phyloP scores from a whole-genome alignment of 768 basidiomycete genomes.

The Mycena amicta region DNA sequence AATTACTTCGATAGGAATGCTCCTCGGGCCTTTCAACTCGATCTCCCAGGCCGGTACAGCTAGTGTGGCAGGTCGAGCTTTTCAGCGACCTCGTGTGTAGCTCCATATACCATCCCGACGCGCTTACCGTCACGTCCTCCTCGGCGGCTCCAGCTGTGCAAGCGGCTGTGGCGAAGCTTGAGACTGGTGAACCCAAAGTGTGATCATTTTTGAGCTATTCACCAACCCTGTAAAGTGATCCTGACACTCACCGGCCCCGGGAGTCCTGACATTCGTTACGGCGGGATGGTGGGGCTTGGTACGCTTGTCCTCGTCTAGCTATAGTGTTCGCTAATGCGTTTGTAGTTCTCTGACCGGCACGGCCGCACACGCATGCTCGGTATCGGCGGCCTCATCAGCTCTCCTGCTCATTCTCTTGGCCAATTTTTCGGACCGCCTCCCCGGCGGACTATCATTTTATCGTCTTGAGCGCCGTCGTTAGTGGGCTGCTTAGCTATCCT shows the following conservation, averaged over 20 bases:
- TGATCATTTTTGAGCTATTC: not conserved
- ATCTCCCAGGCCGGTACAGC: constrained; percentile 57
- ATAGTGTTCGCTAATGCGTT: not conserved
- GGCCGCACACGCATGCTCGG: constrained; percentile 71
- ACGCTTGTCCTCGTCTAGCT: not conserved
- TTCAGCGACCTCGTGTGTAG: constrained; percentile 10
- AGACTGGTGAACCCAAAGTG: constrained; percentile 45
- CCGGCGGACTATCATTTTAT: constrained; percentile 86
- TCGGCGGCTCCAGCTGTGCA: constrained; percentile 71
- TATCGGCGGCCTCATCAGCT: constrained; percentile 65
- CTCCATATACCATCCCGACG: not conserved
- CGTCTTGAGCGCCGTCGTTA: constrained; percentile 61
- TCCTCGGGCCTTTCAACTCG: constrained; percentile 51
- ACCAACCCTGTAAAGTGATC: constrained; percentile 8
- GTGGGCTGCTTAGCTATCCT: constrained; percentile 57
- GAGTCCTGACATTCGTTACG: constrained; percentile 5
- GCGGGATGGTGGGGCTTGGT: constrained; percentile 16
- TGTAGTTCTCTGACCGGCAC: constrained; percentile 77
- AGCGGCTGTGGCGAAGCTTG: constrained; percentile 67
- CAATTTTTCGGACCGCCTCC: constrained; percentile 57
- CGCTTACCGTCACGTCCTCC: constrained; percentile 16
- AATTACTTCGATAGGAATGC: constrained; percentile 50
- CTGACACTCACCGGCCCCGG: constrained; percentile 2
- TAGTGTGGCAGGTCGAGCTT: constrained; percentile 5
- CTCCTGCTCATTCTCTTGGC: constrained; percentile 68